Base-by-base conservation (phyloP, 495 filamentous ascomycete genomes). In the Podospora didyma region DNA sequence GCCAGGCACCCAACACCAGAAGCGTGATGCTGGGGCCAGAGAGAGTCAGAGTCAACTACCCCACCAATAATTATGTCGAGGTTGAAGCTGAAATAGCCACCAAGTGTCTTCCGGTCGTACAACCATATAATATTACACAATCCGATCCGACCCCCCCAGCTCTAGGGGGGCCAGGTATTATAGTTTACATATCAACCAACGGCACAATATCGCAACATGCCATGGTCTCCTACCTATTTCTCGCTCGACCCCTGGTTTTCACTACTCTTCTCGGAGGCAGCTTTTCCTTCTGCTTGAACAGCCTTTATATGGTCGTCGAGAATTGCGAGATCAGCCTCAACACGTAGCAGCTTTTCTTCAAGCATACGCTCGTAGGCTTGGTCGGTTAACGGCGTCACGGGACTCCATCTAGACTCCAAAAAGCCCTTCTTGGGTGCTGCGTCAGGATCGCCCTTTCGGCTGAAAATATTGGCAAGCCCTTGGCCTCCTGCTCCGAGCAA, bases 291-390 rank as follows among this genome's bases (percentile, higher is more conserved):
- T 53, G 56, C 70, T 62, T 72, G 78, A 37, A 88, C 58, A 41
- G 71, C 76, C 41, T 81, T 83, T 53, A 98, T 92, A 56, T 82
- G 86, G 39, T 97, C 93, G 62, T 97, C 90, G 11, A 96, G 69
- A 31, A 97, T 61, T 0, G 93, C 87, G 61, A 97, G 89, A 55
- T 97, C 89, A 10, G 86, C 90, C 59, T 97, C 85, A 12, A 96
- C 72, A 46, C 81, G 79, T 7, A 98, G 70, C 20, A 96, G 59
- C 69, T 87, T 90, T 66, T 95, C 90, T 62, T 82, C 76, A 37
- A 97, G 68, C 62, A 90, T 88, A 7, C 76, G 73, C 57, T 79
- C 82, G 61, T 96, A 98, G 26, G 96, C 87, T 49, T 88, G 78
- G 63, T 96, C 86, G 0, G 85, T 86, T 20, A 98, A 69, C 12